Evolutionary conservation across 768 basidiomycete species (phyloP), one percentile per base, ranked within the genome.

Genomic region (Polyporus arcularius): DNA sequence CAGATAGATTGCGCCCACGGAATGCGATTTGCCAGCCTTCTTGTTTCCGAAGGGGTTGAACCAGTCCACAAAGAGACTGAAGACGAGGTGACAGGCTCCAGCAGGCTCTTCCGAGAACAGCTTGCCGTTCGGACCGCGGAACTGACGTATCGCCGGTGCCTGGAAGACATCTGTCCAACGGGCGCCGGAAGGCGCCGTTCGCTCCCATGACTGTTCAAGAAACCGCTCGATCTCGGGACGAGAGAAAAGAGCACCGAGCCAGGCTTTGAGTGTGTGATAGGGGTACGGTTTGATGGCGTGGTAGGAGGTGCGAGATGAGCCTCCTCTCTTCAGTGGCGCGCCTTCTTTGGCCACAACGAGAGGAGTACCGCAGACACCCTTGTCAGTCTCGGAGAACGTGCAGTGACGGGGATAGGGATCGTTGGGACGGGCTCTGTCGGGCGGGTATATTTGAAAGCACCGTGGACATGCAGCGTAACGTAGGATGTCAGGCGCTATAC

Each of bases 1-100:
- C 51, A 73, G 53, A 43, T 66, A 70, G 12, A 73, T 67, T 0
- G 60, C 67, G 5, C 62, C 63, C 16, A 56, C 31, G 0, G 66
- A 62, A n/a, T 65, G 57, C 1, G 45, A 32, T 31, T 60, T 56
- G 0, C 58, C 58, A 1, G 63, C 63, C n/a, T 58, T 31, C 31
- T 60, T 62, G 42, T 56, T 57, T 2, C 55, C 56, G 41, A 45
- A 62, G 0, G 66, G 63, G 31, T 67, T 64, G 63, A 67, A 65
- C 49, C 66, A 57, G 41, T 67, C 66, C 7, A 64, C 46, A 28
- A 58, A 58, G 8, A 67, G 52, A 8, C 31, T 46, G 54, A 58
- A 64, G 5, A 60, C 61, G 3, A 66, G 53, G 16, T 62, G 66
- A 0, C 30, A 4, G 1, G 58, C 57, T 1, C 61, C 63, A 15